Percentiles rank a stretch among this genome's conserved stretches.
Conservation (phyloP, 345 rosid genomes). For the Eutrema yunnanense region DNA sequence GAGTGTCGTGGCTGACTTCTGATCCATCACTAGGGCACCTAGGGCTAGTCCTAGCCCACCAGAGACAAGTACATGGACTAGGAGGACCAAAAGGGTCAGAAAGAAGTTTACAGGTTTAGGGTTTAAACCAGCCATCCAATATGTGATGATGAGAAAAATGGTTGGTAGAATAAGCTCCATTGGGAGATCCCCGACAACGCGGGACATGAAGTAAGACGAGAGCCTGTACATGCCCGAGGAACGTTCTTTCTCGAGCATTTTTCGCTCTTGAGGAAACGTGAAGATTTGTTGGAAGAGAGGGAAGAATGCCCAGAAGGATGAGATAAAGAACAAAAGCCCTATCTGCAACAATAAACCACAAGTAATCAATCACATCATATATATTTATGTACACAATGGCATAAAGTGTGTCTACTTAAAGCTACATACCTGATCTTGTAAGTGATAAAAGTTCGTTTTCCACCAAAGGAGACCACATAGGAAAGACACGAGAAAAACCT, state of each 20-base stretch:
- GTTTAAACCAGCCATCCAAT: slow-evolving; percentile 71
- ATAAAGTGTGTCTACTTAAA: background rate
- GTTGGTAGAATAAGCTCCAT: slow-evolving; percentile 69
- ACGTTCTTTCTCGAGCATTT: slow-evolving; percentile 79
- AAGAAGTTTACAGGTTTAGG: slow-evolving; percentile 34
- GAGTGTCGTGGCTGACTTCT: slow-evolving; percentile 74
- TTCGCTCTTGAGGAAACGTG: slow-evolving; percentile 74
- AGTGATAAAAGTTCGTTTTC: slow-evolving; percentile 41
- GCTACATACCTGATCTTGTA: slow-evolving; percentile 62
- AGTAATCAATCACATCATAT: background rate
- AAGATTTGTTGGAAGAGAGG: slow-evolving; percentile 73
- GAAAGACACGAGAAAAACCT: slow-evolving; percentile 63
- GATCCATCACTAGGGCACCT: slow-evolving; percentile 88
- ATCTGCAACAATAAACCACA: slow-evolving; percentile 40
- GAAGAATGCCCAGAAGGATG: slow-evolving; percentile 63
- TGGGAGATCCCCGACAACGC: slow-evolving; percentile 56
- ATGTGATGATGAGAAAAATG: slow-evolving; percentile 45
- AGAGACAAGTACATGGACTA: slow-evolving; percentile 76
- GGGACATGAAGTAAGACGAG: slow-evolving; percentile 77
- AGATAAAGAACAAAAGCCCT: slow-evolving; percentile 62
- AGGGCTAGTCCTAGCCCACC: slow-evolving; percentile 87
- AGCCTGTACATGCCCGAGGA: slow-evolving; percentile 82
- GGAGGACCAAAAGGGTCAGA: slow-evolving; percentile 39
- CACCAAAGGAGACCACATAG: slow-evolving; percentile 87
- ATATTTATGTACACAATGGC: background rate